These are phyloP conservation scores for Coprinopsis cinerea DNA, from an alignment of 768 basidiomycete genomes.

Conservation along the genomic window DNA sequence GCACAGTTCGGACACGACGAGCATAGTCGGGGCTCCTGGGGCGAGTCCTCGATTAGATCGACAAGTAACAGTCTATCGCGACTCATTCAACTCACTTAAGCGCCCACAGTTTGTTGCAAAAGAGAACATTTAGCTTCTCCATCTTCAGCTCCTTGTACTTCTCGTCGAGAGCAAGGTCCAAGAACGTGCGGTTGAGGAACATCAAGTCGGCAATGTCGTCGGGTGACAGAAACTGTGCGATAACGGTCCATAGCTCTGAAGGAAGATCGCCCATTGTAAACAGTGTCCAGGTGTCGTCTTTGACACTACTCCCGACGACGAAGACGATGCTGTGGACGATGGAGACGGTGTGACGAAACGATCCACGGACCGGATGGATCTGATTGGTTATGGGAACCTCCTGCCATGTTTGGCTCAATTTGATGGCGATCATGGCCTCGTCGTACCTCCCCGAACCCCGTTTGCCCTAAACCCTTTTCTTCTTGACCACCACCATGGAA, in stretches of 20 bases:
- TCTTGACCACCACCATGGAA: no score
- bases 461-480: not conserved
- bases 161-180: conserved; percentile 2
- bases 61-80: not conserved
- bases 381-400: no score
- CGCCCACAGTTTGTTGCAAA: not conserved
- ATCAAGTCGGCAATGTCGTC: not conserved
- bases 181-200: conserved; percentile 2
- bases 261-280: conserved; percentile 1
- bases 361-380: no score
- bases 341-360: no score
- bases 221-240: conserved; percentile 3
- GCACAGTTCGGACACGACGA: not conserved
- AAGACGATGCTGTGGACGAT: not conserved
- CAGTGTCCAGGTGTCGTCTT: not conserved
- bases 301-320: not conserved
- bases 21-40: not conserved
- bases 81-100: not conserved
- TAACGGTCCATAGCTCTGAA: conserved; percentile 6
- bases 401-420: not conserved
- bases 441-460: not conserved
- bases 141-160: conserved; percentile 6
- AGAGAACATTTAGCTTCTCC: not conserved
- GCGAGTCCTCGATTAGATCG: not conserved
- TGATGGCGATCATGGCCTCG: not conserved